phyloP scores from a whole-genome alignment of 495 filamentous ascomycete genomes.

The Penicillium psychrofluorescens region DNA sequence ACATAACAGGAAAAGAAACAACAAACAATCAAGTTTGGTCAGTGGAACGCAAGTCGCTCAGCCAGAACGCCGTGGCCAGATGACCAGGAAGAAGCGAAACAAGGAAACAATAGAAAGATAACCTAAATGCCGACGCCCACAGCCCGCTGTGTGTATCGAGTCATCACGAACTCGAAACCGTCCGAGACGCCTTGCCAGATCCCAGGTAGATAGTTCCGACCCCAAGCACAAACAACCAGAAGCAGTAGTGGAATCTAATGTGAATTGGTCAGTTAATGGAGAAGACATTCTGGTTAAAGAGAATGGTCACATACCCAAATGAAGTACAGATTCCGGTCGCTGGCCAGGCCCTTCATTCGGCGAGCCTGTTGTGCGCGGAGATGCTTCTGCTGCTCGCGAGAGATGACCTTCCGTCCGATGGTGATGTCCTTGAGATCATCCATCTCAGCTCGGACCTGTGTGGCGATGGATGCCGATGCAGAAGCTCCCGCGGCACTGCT shows the following conservation, averaged over 20 bases:
- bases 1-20: slow-evolving; percentile 14
- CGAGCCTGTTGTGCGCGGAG: slow-evolving; percentile 62
- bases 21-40: slow-evolving; percentile 6
- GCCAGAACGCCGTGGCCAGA: slow-evolving; percentile 16
- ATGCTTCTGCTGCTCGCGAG: slow-evolving; percentile 67
- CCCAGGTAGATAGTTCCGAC: slow-evolving; percentile 51
- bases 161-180: slow-evolving; percentile 36
- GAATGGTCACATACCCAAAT: slow-evolving; percentile 61
- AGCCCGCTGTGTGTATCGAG: slow-evolving; percentile 36
- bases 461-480: slow-evolving; percentile 25
- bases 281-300: background rate
- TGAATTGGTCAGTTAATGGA: slow-evolving; percentile 17
- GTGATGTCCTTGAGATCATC: slow-evolving; percentile 37
- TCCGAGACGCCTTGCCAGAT: slow-evolving; percentile 41
- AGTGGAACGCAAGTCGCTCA: slow-evolving; percentile 13
- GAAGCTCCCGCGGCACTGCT: slow-evolving; percentile 31
- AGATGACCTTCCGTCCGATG: slow-evolving; percentile 43
- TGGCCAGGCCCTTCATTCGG: slow-evolving; percentile 66
- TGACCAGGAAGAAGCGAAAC: slow-evolving; percentile 11
- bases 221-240: slow-evolving; percentile 58
- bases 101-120: slow-evolving; percentile 9
- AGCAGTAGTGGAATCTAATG: slow-evolving; percentile 43
- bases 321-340: slow-evolving; percentile 75
- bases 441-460: slow-evolving; percentile 26
- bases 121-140: slow-evolving; percentile 28